Evolutionary conservation across 2,329 filamentous ascomycete genomes (phyloP), one percentile per base, ranked within the genome.

Genomic region (Aspergillus melleus): DNA sequence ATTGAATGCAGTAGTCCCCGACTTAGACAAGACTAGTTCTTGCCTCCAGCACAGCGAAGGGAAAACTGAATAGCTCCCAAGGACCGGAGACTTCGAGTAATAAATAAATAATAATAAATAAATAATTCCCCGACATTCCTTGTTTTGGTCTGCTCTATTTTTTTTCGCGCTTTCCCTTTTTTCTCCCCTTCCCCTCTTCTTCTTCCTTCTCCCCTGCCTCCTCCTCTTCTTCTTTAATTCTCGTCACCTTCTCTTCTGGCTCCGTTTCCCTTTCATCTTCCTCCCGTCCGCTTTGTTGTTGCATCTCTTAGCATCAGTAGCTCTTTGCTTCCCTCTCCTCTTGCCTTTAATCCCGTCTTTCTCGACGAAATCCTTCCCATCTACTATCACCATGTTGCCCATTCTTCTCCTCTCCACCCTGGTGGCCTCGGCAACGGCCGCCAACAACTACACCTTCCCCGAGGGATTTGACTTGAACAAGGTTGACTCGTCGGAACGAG

Each of bases 351-450:
- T 49, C 52, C 32, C 29, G 32, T 42, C 16, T 36, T 49, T 22
- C 30, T 32, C 30, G 30, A 12, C 30, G 30, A 10, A 32, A 32
- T 32, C 30, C 12, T 32, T 6, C 30, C 42, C 20, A 32, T n/a
- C 22, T 32, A 19, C 49, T 46, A 55, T 50, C 74, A 81, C 59
- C 66, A 81, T 84, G 81, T 74, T 79, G 76, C 79, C 77, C 76
- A 77, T 79, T 60, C 68, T 82, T 68, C 61, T 81, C 69, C 74
- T 80, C 70, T 77, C 77, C 52, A 68, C 80, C 66, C 76, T 83
- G 63, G 71, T 83, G 62, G 73, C 79, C 66, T 74, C 77, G 68
- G 67, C 79, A 30, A 77, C 75, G 55, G 76, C 75, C 56, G 80
- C 81, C 51, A 80, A 82, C 69, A 77, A 77, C 72, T 69, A 66